These are phyloP conservation scores for Aspergillus novofumigatus DNA, from an alignment of 2,329 filamentous ascomycete species.

Conservation along the genomic window DNA sequence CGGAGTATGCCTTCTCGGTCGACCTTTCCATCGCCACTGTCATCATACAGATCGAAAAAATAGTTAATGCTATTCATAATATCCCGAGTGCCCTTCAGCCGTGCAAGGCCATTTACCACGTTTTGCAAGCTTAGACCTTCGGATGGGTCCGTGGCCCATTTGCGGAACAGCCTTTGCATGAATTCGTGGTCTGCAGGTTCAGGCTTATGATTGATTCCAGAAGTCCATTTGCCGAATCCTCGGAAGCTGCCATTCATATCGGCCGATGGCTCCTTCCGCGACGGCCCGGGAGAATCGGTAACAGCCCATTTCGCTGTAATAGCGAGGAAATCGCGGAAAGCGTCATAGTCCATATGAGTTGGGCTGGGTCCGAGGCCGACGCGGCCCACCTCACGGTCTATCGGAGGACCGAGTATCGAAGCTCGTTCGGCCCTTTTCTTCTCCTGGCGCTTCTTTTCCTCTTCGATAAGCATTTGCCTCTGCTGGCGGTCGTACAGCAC, in stretches of 20 bases:
- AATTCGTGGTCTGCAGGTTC: constrained; percentile 93
- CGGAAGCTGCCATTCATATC: constrained; percentile 54
- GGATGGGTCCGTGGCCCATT: constrained; percentile 77
- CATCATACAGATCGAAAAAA: constrained; percentile 96
- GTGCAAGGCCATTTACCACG: constrained; percentile 83
- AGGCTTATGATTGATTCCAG: constrained; percentile 55
- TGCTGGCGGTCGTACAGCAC: constrained; percentile 90
- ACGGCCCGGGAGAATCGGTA: constrained; percentile 70
- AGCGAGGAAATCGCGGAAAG: constrained; percentile 89
- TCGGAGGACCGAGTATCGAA: constrained; percentile 41
- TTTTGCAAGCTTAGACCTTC: constrained; percentile 83
- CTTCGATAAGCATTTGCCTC: constrained; percentile 71
- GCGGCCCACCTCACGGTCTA: constrained; percentile 72
- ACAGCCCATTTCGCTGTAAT: constrained; percentile 90
- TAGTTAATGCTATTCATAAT: constrained; percentile 98
- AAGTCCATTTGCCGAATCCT: constrained; percentile 44
- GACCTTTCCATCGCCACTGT: constrained; percentile 83
- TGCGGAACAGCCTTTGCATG: constrained; percentile 76
- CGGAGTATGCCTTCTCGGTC: constrained; percentile 91
- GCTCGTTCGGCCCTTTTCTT: constrained; percentile 50
- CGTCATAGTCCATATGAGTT: constrained; percentile 94
- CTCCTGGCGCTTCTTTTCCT: constrained; percentile 63
- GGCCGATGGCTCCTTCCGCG: constrained; percentile 46
- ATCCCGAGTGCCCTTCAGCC: constrained; percentile 87
- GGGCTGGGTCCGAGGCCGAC: constrained; percentile 86